Base-by-base conservation (phyloP, 805 yeast species). In the Jamesozyma jinghongensis region DNA sequence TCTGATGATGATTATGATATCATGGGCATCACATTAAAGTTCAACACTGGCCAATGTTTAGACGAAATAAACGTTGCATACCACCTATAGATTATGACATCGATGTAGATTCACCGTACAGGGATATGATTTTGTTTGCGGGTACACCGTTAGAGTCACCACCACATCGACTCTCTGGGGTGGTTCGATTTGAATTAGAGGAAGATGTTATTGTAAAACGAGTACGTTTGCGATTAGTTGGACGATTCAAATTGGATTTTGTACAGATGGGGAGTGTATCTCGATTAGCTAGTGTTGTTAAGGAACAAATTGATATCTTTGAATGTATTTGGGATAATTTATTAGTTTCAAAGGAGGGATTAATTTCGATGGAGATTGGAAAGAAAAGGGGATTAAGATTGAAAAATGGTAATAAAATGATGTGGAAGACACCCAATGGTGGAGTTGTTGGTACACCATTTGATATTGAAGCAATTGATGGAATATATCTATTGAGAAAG, bases 131-230 rank as follows among this genome's bases (percentile, higher is more conserved):
- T 2, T 69, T 90, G 1, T 65, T 92, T 26, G 75, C 83, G 43
- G 97, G 96, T 3, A 62, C 81, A 1, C 81, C 80, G 17, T 70
- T 73, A 34, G 92, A 83, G 41, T 85, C 94, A 0, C 74, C 85
- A 0, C 78, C 94, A 2, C 80, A 74, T 2, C 68, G 80, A n/a
- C 61, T 92, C 29, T 62, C 77, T 0, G 98, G 97, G 2, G 75
- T 74, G 25, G 71, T 90, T 16, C 83, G 81, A 0, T 63, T 90
- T 32, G 72, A 86, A 0, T 70, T 85, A 2, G 71, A 73, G 11
- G 94, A 85, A 38, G 79, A 87, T 3, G 59, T 83, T 22, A 55
- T 75, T 3, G 71, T 87, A 32, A 79, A 76, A 52, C 74, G 69
- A 46, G 62, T 90, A 40, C 57, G 76, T 0, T 61, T 90, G 38